Evolutionary conservation across 148 eudicot genomes (phyloP), one percentile per base, ranked within the genome.

Genomic region (Persicaria tinctoria): DNA sequence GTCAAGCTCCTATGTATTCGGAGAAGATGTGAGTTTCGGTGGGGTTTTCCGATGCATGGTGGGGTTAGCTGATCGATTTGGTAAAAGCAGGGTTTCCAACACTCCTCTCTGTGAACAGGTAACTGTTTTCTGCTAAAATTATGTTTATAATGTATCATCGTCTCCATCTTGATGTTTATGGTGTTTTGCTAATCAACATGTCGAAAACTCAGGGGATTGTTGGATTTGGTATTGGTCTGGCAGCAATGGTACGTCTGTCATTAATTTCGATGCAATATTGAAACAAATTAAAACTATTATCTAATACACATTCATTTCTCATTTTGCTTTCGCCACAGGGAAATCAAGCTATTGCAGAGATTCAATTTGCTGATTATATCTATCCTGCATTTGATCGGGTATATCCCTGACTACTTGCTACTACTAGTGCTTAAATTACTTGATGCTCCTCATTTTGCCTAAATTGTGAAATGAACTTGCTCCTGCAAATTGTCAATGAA

Each of bases 21-120:
- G n/a, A n/a, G n/a, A n/a, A n/a, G n/a, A n/a, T n/a, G n/a, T n/a
- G n/a, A n/a, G n/a, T n/a, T n/a, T n/a, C n/a, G n/a, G n/a, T n/a
- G n/a, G n/a, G n/a, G n/a, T n/a, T n/a, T n/a, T n/a, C n/a, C n/a
- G n/a, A n/a, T n/a, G n/a, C n/a, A n/a, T n/a, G 90, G 87, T 85
- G 12, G 98, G 97, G 44, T 81, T 93, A 79, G 87, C 90, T 60
- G 93, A 91, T 47, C 85, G 77, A 50, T 93, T 93, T 79, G 98
- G 98, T 64, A 84, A 78, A 79, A 79, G 70, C 17, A 83, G 98
- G 79, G 97, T 93, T 84, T 93, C 91, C 82, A 93, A 93, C 78
- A 93, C 98, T 75, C 98, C 98, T 79, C 97, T 93, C 18, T 93
- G 98, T 73, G 98, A 93, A 77, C 98, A 93, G 90, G 97, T 90